Base-by-base conservation (phyloP, 106 monocot species). In the Ottelia alismoides region DNA sequence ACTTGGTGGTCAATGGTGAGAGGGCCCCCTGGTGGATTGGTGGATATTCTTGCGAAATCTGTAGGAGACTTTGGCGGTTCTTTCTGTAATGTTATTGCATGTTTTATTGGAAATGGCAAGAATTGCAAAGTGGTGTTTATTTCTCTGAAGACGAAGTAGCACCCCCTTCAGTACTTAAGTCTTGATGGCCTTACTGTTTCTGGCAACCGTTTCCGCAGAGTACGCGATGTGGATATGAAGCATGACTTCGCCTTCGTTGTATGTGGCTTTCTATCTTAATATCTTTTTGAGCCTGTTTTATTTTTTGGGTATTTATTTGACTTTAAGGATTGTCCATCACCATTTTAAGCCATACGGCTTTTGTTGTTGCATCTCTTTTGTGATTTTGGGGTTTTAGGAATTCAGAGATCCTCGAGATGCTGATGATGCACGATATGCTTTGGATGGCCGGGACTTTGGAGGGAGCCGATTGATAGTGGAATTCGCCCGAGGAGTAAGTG, bases 201-300 rank as follows among this genome's bases (percentile, higher is more conserved):
- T 89, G 85, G 82, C 62, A 86, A 85, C 82, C 76, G 48, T 85
- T 90, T 85, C 57, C 79, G 82, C 98, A 99, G 90, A 99, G 72
- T 99, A 74, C 98, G 90, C 21, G 90, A 90, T 61, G 98, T 99
- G 98, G 98, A 90, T 70, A 57, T 99, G 85, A 99, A 99, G 98
- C 90, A 80, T 32, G 90, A 99, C 75, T 99, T 74, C 61, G 90
- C 98, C 46, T 99, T 99, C 63, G 64, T 99, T 62, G 98, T 99
- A 99, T 62, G 98, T 74, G 24, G 12, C 40, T 28, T 44, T 18
- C 28, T 49, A 47, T 30, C 26, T 28, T 0, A 22, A 19, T 66
- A 10, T 5, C 45, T 26, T 49, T 9, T 47, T 40, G 45, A n/a
- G n/a, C n/a, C n/a, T n/a, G n/a, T n/a, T 32, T 72, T 25, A 10